Base-by-base conservation (phyloP, 129 eudicot genomes). In the Artemisia tridentata region DNA sequence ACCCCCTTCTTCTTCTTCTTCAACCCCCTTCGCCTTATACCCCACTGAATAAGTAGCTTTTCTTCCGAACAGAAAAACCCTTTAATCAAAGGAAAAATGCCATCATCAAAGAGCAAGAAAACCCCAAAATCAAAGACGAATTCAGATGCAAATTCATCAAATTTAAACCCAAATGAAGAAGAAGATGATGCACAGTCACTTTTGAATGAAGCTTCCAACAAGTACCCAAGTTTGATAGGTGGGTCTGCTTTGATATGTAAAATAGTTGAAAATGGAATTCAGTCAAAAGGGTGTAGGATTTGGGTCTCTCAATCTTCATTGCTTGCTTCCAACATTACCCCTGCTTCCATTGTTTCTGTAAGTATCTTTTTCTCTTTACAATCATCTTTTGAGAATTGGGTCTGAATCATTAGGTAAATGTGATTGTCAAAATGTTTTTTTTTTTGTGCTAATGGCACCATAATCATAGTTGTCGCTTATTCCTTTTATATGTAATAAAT, bases 271-370 rank as follows among this genome's bases (percentile, higher is more conserved):
- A 80, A 54, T 17, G 72, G 58, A 29, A 47, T 64, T 62, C 82
- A 75, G 25, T 21, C 72, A 3, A 89, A 55, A 80, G 86, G 84
- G 18, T 80, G 80, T 75, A 84, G 73, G 62, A 59, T 93, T 50
- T 93, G 97, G 97, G 84, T 93, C 15, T 89, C 97, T 0, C 91
- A 89, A 41, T 29, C 97, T 14, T 76, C 90, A 14, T 83, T 93
- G 95, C 31, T 84, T 65, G 68, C 91, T 68, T 71, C 81, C 72
- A 82, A 90, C 1, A 79, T 93, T 29, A 21, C 80, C 11, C 96
- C 95, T 10, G 95, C 92, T 47, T 80, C 95, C 67, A 74, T 72
- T 21, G 98, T 93, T 21, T 89, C 98, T 68, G 98, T 89, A 85
- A 56, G 67, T 80, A 38, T 69, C 10, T 16, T 5, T 12, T 58